These are phyloP conservation scores for Erythrobasidium hasegawianum DNA, from an alignment of 1,284 basidiomycete species.

Conservation along the genomic window DNA sequence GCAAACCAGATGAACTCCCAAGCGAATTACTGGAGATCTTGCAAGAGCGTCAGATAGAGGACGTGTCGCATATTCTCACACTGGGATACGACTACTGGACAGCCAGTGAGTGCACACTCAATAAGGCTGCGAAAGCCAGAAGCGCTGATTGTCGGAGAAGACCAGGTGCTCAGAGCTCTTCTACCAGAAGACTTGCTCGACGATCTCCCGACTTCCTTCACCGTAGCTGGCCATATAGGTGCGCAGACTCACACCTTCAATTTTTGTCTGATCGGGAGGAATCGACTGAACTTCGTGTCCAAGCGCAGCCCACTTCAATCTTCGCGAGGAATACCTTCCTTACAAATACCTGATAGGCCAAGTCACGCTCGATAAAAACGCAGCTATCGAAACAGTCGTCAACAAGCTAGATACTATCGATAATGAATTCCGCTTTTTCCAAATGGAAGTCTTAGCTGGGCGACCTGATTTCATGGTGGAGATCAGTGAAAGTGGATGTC, in stretches of 20 bases:
- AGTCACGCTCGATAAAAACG: conserved; percentile 78
- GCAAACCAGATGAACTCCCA: conserved; percentile 30
- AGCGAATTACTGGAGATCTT: conserved; percentile 56
- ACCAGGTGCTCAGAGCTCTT: conserved; percentile 73
- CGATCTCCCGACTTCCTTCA: conserved; percentile 80
- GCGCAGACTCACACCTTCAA: conserved; percentile 48
- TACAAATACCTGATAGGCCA: conserved; percentile 88
- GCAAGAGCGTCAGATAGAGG: conserved; percentile 55
- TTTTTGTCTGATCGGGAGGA: conserved; percentile 47
- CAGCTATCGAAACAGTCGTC: conserved; percentile 68
- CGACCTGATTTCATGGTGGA: conserved; percentile 77
- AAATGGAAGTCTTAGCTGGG: conserved; percentile 95
- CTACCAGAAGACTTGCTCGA: conserved; percentile 70
- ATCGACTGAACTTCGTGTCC: not conserved
- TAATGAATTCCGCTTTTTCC: conserved; percentile 83
- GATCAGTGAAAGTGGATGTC: conserved; percentile 78
- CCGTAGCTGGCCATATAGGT: conserved; percentile 88
- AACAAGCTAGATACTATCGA: conserved; percentile 91
- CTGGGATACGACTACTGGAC: conserved; percentile 82
- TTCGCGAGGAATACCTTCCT: conserved; percentile 83
- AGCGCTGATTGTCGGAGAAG: conserved; percentile 51
- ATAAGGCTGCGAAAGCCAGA: not conserved
- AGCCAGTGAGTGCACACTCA: conserved; percentile 57
- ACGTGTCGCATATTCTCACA: conserved; percentile 61
- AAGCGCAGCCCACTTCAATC: conserved; percentile 70